Percentiles rank a stretch among this genome's conserved stretches.
Conservation (phyloP, 495 filamentous ascomycete species). For the Hypoxylon fuscum region DNA sequence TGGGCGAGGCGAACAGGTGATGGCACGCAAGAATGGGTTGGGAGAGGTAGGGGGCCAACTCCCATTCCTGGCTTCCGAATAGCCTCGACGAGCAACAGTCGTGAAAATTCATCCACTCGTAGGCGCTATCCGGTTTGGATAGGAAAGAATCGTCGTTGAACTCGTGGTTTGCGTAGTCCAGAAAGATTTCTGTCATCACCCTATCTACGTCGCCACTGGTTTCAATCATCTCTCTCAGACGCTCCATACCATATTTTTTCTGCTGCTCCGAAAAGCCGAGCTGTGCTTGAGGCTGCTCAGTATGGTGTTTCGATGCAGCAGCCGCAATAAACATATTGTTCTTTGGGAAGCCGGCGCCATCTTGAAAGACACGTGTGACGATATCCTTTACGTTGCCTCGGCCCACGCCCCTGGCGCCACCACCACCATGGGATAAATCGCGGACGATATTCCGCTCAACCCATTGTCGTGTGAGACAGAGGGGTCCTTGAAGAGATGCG, state of each 20-base stretch:
- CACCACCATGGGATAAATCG: conserved; percentile 75
- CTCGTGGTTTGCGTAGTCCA: conserved; percentile 81
- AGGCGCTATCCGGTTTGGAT: conserved; percentile 84
- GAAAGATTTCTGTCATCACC: conserved; percentile 81
- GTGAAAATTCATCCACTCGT: conserved; percentile 96
- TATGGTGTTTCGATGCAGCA: conserved; percentile 41
- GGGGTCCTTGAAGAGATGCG: conserved; percentile 43
- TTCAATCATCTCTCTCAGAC: conserved; percentile 88
- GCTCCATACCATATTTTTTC: conserved; percentile 79
- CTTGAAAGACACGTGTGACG: conserved; percentile 83
- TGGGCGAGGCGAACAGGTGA: conserved; percentile 80
- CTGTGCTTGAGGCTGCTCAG: conserved; percentile 60
- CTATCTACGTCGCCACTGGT: conserved; percentile 88
- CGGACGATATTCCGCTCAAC: conserved; percentile 80
- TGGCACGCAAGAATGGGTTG: conserved; percentile 90
- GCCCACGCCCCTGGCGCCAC: conserved; percentile 78
- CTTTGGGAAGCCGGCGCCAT: conserved; percentile 85
- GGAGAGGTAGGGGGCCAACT: conserved; percentile 83
- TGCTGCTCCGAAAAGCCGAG: conserved; percentile 74
- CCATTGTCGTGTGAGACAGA: conserved; percentile 78
- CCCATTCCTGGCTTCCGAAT: conserved; percentile 84
- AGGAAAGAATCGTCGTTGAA: conserved; percentile 94
- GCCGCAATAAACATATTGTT: conserved; percentile 44
- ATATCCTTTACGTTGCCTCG: conserved; percentile 83
- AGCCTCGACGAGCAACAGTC: conserved; percentile 80